Evolutionary conservation across 2,329 filamentous ascomycete species (phyloP).

Genomic region (Ophiostoma quercus): DNA sequence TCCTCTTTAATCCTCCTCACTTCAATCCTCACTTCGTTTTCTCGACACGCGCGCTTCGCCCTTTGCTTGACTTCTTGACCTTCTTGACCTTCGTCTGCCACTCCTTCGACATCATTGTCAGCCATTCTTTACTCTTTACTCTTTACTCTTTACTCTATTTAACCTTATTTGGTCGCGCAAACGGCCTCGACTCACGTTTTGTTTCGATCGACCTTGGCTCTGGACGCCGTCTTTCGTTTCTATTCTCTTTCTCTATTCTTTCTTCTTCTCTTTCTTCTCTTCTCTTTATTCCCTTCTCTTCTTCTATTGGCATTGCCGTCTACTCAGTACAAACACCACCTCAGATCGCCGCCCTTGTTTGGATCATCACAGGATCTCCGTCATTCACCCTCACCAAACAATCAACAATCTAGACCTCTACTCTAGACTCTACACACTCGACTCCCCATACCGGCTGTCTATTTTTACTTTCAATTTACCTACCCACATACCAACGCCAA

Average conservation of each 20-base stretch:
- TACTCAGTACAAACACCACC: too few species aligned
- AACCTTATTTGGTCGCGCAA: neutral
- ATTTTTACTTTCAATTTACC: neutral
- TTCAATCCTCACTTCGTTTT: too few species aligned
- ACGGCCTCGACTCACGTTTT: neutral
- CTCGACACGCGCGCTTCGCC: slow-evolving; percentile 2
- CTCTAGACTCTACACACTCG: neutral
- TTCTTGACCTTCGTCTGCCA: neutral
- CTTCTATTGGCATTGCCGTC: neutral
- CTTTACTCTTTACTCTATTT: neutral
- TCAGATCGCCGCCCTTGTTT: neutral
- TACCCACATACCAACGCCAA: neutral
- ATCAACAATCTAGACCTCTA: neutral
- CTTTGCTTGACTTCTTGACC: neutral
- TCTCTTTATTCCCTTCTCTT: neutral
- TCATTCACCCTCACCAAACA: neutral
- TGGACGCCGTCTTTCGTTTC: neutral
- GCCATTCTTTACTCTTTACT: slow-evolving; percentile 3
- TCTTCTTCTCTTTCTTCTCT: neutral
- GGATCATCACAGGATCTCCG: neutral
- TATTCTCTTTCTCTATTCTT: neutral
- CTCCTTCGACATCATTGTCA: slow-evolving; percentile 5
- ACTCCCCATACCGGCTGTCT: neutral
- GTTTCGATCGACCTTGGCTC: slow-evolving; percentile 13
- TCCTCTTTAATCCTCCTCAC: neutral